Conservation (phyloP, 2,329 filamentous ascomycete species). For the Fusarium tanahbumbuense region DNA sequence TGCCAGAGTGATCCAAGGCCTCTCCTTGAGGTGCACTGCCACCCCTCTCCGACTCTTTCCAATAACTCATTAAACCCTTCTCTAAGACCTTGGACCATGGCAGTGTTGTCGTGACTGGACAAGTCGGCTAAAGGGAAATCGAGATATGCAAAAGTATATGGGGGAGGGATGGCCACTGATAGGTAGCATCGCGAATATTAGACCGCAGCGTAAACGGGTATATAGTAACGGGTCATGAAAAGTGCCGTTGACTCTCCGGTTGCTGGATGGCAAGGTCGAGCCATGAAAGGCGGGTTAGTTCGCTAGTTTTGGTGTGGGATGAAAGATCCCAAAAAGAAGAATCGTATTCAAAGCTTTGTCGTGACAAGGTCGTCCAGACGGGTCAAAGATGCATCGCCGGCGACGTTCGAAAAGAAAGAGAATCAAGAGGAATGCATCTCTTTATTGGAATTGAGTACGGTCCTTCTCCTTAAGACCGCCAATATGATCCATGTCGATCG, state of each 20-base stretch:
- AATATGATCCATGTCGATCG: slow-evolving; percentile 93
- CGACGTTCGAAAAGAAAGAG: slow-evolving; percentile 36
- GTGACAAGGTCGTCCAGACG: slow-evolving; percentile 45
- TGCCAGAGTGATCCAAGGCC: slow-evolving; percentile 44
- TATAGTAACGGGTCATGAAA: slow-evolving; percentile 48
- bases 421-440: slow-evolving; percentile 24
- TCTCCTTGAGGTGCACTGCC: slow-evolving; percentile 34
- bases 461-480: slow-evolving; percentile 95
- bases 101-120: slow-evolving; percentile 30
- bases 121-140: slow-evolving; percentile 15
- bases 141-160: slow-evolving; percentile 30
- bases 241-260: slow-evolving; percentile 36
- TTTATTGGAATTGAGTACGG: slow-evolving; percentile 54
- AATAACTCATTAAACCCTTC: slow-evolving; percentile 20
- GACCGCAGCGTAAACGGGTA: slow-evolving; percentile 49
- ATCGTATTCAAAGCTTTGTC: slow-evolving; percentile 41
- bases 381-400: slow-evolving; percentile 44
- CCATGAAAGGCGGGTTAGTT: slow-evolving; percentile 37
- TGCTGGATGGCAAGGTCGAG: slow-evolving; percentile 33
- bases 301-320: slow-evolving; percentile 35
- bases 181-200: slow-evolving; percentile 46
- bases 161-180: slow-evolving; percentile 39
- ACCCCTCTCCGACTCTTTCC: slow-evolving; percentile 27
- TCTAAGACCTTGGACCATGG: slow-evolving; percentile 40
- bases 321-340: slow-evolving; percentile 22